Evolutionary conservation across 106 monocot genomes (phyloP).

Genomic region (Dactylorhiza incarnata): DNA sequence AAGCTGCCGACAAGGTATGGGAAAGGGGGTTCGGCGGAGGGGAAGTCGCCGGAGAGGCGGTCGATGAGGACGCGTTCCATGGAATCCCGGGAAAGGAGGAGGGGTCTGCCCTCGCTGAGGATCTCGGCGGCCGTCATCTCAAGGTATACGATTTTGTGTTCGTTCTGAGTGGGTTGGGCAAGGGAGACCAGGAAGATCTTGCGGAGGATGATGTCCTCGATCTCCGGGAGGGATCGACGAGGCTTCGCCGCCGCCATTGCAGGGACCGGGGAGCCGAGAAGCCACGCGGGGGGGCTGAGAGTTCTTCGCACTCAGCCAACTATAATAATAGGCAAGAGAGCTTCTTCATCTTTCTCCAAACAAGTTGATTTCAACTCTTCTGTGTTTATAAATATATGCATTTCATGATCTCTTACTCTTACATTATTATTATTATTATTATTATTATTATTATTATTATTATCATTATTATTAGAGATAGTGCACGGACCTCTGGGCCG

Average conservation of each 20-base stretch:
- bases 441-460: too few species aligned
- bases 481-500: too few species aligned
- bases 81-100: slow-evolving; percentile 46
- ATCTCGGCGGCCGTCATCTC: slow-evolving; percentile 93
- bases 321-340: too few species aligned
- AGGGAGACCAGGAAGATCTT: slow-evolving; percentile 78
- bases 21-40: slow-evolving; percentile 38
- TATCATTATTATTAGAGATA: too few species aligned
- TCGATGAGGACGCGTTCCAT: slow-evolving; percentile 85
- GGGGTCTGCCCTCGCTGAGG: slow-evolving; percentile 69
- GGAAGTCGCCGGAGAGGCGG: slow-evolving; percentile 51
- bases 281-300: not conserved
- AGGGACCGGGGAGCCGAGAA: not conserved
- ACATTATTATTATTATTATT: too few species aligned
- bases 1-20: slow-evolving; percentile 56
- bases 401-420: too few species aligned
- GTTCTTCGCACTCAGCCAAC: too few species aligned
- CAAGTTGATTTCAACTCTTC: too few species aligned
- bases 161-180: slow-evolving; percentile 11
- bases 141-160: slow-evolving; percentile 43
- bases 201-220: slow-evolving; percentile 95
- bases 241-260: slow-evolving; percentile 46
- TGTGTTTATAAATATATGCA: too few species aligned
- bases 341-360: too few species aligned
- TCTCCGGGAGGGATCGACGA: slow-evolving; percentile 61